These are phyloP conservation scores for sorghum (Sorghum bicolor) DNA, from an alignment of 176 grass and related monocot species.

Conservation along the genomic window DNA sequence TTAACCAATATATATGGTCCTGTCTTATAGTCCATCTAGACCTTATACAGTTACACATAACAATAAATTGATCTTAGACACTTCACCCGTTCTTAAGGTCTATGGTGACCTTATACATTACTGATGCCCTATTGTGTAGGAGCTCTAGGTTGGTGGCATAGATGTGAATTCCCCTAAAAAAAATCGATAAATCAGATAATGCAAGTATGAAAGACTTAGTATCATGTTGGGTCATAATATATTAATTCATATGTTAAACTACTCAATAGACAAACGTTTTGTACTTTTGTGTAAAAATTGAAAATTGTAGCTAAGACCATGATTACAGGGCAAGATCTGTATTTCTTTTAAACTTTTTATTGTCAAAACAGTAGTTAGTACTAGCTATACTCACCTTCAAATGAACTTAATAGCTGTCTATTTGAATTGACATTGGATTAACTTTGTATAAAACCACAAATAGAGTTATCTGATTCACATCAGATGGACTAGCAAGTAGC, in stretches of 20 bases:
- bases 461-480: not conserved
- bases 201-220: not conserved
- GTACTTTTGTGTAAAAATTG: not conserved
- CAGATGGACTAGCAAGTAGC: not conserved
- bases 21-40: not conserved
- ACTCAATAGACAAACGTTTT: not conserved
- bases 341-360: not conserved
- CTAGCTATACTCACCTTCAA: not conserved
- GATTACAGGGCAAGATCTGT: not conserved
- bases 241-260: not conserved
- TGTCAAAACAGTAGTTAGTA: not conserved
- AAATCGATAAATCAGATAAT: not conserved
- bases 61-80: not conserved
- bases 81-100: not conserved
- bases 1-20: not conserved
- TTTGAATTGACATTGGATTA: not conserved
- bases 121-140: too few species aligned
- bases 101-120: not conserved
- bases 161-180: not conserved
- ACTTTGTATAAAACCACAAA: not conserved
- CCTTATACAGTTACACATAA: not conserved
- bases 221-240: not conserved
- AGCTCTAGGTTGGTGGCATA: not conserved
- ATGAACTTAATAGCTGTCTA: not conserved
- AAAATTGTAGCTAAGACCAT: not conserved